Conservation (phyloP, 768 basidiomycete genomes). For the Rhodotorula graminis region DNA sequence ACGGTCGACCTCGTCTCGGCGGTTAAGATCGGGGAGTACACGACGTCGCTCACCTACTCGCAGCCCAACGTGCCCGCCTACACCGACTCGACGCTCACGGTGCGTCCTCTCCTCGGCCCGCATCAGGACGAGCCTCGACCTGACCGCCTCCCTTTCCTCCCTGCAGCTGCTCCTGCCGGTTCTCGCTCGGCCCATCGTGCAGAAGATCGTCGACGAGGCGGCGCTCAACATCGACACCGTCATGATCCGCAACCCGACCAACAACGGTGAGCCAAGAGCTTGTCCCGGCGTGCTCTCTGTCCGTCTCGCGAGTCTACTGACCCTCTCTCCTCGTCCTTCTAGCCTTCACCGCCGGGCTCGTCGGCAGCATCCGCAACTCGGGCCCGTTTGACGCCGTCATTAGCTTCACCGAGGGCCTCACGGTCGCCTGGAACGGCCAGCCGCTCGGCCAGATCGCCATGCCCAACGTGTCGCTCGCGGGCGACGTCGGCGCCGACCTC, state of each 20-base stretch:
- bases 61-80: constrained; percentile 57
- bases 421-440: constrained; percentile 59
- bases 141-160: background rate
- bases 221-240: constrained; percentile 60
- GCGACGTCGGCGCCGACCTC: constrained; percentile 63
- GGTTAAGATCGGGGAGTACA: constrained; percentile 63
- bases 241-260: constrained; percentile 56
- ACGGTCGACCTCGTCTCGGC: constrained; percentile 59
- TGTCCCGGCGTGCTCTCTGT: too few relatives aligned
- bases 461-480: constrained; percentile 49
- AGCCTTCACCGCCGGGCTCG: constrained; percentile 58
- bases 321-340: constrained; percentile 17
- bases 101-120: background rate
- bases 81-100: constrained; percentile 60
- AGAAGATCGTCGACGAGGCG: constrained; percentile 62
- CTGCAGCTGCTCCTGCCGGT: constrained; percentile 59
- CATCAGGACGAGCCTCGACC: background rate
- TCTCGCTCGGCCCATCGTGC: constrained; percentile 69
- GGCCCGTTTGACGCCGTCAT: constrained; percentile 72
- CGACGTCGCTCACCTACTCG: constrained; percentile 60
- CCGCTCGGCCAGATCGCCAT: constrained; percentile 60
- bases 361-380: constrained; percentile 61
- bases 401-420: constrained; percentile 60
- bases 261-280: background rate
- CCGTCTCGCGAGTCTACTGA: too few relatives aligned